These are phyloP conservation scores for Arachis monticola DNA, from an alignment of 331 rosid species.

Conservation along the genomic window DNA sequence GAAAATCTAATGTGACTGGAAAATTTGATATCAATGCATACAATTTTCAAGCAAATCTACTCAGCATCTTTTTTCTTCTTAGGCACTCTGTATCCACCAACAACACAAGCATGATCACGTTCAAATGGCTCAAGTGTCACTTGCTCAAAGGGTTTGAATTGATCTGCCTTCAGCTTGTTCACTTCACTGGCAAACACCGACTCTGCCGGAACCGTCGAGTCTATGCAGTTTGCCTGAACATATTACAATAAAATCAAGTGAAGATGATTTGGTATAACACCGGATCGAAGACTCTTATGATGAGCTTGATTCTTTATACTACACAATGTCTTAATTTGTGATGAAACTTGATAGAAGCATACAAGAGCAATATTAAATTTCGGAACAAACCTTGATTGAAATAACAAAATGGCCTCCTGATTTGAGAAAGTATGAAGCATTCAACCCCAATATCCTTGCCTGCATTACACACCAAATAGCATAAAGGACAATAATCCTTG, in stretches of 20 bases:
- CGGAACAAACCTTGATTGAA: conserved; percentile 73
- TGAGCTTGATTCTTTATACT: not conserved
- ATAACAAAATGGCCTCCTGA: conserved; percentile 92
- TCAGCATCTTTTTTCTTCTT: conserved; percentile 71
- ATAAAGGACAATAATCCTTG: not conserved
- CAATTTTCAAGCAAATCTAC: conserved; percentile 20
- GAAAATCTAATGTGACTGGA: not conserved
- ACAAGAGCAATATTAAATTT: not conserved
- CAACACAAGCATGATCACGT: conserved; percentile 93
- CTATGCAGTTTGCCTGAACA: conserved; percentile 55
- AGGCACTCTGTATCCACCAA: conserved; percentile 70
- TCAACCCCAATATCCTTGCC: conserved; percentile 55
- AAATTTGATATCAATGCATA: not conserved
- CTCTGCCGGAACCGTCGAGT: conserved; percentile 55
- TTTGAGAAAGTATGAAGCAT: conserved; percentile 68
- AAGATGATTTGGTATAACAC: not conserved
- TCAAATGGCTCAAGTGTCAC: conserved; percentile 75
- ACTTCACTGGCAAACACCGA: conserved; percentile 50
- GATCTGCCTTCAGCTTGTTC: conserved; percentile 77
- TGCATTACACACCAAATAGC: conserved; percentile 22
- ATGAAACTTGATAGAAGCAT: not conserved
- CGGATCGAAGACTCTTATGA: not conserved
- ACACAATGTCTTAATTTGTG: not conserved
- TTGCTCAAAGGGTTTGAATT: conserved; percentile 53
- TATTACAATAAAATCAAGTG: not conserved